Percentiles rank a stretch among this genome's conserved stretches.
These are phyloP conservation scores for Rhamnella rubrinervis DNA, from an alignment of 331 rosid species.

Conservation along the genomic window DNA sequence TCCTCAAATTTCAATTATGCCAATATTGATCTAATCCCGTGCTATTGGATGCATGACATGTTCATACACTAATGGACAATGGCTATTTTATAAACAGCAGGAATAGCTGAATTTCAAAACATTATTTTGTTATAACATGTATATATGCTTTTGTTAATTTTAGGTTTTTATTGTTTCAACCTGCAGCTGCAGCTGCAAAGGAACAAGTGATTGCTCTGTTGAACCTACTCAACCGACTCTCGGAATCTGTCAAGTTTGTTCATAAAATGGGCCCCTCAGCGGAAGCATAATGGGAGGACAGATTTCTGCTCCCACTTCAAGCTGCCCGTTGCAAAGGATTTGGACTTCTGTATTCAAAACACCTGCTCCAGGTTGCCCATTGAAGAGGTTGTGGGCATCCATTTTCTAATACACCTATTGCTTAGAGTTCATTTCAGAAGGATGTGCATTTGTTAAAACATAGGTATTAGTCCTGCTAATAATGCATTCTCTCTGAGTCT, in stretches of 20 bases:
- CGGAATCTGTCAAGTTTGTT: slow-evolving; percentile 72
- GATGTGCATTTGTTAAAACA: slow-evolving; percentile 10
- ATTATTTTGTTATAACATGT: not conserved
- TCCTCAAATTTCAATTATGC: not conserved
- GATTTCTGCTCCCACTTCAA: slow-evolving; percentile 28
- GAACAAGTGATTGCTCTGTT: slow-evolving; percentile 83
- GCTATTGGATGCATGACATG: not conserved
- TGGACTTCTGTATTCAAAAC: slow-evolving; percentile 41
- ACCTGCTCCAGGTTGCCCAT: slow-evolving; percentile 23
- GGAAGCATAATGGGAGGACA: slow-evolving; percentile 49
- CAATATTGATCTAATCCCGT: not conserved
- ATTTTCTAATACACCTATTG: not conserved
- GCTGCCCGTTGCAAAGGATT: slow-evolving; percentile 44
- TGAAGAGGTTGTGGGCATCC: slow-evolving; percentile 6
- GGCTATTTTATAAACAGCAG: not conserved
- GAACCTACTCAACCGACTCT: slow-evolving; percentile 88
- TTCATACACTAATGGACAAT: not conserved
- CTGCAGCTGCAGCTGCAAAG: slow-evolving; percentile 84
- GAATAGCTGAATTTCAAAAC: not conserved
- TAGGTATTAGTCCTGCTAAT: slow-evolving; percentile 8
- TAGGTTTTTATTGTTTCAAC: slow-evolving; percentile 9
- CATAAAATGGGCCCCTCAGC: slow-evolving; percentile 65
- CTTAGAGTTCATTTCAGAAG: slow-evolving; percentile 7
- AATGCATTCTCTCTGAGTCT: not conserved
- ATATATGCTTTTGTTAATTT: not conserved